These are phyloP conservation scores for Hypomyces perniciosus DNA, from an alignment of 2,329 filamentous ascomycete species.

Conservation along the genomic window DNA sequence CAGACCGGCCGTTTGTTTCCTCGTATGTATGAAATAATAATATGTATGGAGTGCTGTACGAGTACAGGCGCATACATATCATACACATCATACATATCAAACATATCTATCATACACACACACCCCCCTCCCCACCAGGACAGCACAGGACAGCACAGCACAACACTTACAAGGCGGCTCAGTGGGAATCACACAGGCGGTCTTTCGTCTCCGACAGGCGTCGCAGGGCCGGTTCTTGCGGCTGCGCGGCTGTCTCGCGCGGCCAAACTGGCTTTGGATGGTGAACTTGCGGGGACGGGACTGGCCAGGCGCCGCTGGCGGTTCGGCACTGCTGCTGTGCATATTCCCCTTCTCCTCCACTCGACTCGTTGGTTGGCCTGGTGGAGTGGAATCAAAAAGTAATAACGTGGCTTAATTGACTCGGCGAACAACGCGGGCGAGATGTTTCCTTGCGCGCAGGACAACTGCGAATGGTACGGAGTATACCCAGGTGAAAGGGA, in stretches of 20 bases:
- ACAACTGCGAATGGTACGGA: no score
- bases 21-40: no score
- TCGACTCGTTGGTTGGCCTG: slow-evolving; percentile 53
- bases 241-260: slow-evolving; percentile 34
- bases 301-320: slow-evolving; percentile 3
- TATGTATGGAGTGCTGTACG: no score
- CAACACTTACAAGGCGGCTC: slow-evolving; percentile 37
- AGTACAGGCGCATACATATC: no score
- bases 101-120: no score
- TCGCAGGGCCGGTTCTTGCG: slow-evolving; percentile 43
- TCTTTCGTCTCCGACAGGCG: slow-evolving; percentile 39
- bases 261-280: slow-evolving; percentile 37
- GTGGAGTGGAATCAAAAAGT: slow-evolving; percentile 39
- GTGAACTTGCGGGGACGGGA: slow-evolving; percentile 31
- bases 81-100: no score
- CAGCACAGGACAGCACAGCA: background rate
- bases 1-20: no score
- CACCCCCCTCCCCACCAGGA: no score
- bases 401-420: no score
- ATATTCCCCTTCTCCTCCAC: background rate
- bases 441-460: no score
- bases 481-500: no score
- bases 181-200: slow-evolving; percentile 40
- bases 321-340: slow-evolving; percentile 5
- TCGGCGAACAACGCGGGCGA: no score